Conservation (phyloP, 1,139 yeast genomes). For the Hemisphaericaspora subhashii region DNA sequence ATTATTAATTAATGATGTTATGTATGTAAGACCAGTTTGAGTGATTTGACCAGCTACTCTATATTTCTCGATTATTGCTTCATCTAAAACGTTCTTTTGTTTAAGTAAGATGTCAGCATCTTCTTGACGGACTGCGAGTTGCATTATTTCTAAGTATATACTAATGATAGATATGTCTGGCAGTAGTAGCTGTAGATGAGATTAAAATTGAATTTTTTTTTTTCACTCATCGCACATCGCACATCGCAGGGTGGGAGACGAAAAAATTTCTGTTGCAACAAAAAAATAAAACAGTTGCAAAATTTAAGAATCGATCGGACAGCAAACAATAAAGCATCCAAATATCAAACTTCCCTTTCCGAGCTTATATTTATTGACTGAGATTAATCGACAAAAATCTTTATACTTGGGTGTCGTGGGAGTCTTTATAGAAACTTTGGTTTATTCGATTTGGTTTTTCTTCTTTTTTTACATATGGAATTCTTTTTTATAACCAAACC, state of each 20-base stretch:
- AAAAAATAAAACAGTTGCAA: background rate
- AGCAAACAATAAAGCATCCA: no score
- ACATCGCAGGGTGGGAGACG: conserved; percentile 1
- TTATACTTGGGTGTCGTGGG: no score
- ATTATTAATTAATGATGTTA: conserved; percentile 66
- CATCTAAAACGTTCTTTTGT: conserved; percentile 68
- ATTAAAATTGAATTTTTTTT: conserved; percentile 5
- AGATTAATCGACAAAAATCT: no score
- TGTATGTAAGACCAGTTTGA: conserved; percentile 78
- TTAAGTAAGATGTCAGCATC: conserved; percentile 74
- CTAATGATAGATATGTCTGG: no score
- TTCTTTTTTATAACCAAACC: no score
- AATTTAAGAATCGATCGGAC: background rate
- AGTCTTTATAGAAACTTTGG: no score
- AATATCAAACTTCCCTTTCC: no score
- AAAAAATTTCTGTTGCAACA: background rate
- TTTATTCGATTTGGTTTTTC: no score
- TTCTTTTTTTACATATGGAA: no score
- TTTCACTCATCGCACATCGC: conserved; percentile 11
- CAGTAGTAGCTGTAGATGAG: background rate
- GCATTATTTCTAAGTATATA: no score
- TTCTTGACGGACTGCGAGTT: conserved; percentile 64
- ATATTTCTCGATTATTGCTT: conserved; percentile 71
- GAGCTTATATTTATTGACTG: no score
- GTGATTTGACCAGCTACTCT: conserved; percentile 87